These are phyloP conservation scores for Xylaria sp. DNA, from an alignment of 2,329 filamentous ascomycete species.

Conservation along the genomic window DNA sequence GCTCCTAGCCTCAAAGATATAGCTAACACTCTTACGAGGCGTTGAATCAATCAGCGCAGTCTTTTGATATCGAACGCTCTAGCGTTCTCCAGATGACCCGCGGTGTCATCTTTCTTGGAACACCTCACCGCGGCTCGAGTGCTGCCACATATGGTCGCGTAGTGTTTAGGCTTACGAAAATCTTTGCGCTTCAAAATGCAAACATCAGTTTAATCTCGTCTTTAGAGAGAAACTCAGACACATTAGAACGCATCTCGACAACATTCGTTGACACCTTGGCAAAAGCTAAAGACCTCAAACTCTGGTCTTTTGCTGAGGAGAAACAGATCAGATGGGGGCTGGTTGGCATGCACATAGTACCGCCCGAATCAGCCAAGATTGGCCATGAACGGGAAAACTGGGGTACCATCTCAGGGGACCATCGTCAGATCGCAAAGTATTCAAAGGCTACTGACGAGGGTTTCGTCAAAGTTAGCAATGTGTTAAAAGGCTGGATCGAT, in stretches of 20 bases:
- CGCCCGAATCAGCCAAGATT: not conserved
- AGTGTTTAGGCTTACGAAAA: not conserved
- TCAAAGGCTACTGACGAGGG: not conserved
- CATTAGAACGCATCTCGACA: not conserved
- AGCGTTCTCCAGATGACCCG: not conserved
- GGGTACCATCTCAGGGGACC: conserved; percentile 6
- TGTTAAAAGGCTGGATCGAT: not conserved
- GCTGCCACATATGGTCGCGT: conserved; percentile 1
- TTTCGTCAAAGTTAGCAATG: not conserved
- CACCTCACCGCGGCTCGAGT: conserved; percentile 1
- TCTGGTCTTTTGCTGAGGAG: conserved; percentile 3
- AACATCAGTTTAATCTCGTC: conserved; percentile 1
- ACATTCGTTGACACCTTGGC: not conserved
- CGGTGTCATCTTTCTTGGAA: not conserved
- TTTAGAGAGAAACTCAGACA: not conserved
- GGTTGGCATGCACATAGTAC: conserved; percentile 1
- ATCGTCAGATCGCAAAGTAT: not conserved
- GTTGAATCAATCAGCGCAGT: not conserved
- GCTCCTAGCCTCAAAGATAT: not conserved
- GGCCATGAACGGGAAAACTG: conserved; percentile 3
- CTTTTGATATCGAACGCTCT: not conserved
- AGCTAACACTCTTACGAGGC: not conserved
- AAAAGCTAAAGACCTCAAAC: not conserved
- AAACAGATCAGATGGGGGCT: not conserved
- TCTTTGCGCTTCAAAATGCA: not conserved